Conservation (phyloP, 805 yeast species). For the Monosporozyma aquatica region DNA sequence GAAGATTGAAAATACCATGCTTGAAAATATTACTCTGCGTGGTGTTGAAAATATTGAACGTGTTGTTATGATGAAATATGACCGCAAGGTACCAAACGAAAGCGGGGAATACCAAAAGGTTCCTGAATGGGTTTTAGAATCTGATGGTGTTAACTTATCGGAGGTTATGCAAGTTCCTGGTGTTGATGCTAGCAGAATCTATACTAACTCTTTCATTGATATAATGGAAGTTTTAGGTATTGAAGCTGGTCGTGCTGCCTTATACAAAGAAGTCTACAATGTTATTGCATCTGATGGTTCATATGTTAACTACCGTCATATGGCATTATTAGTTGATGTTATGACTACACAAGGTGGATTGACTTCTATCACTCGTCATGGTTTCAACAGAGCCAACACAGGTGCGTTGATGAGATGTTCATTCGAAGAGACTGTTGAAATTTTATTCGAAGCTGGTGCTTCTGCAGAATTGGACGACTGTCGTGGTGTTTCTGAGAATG, state of each 20-base stretch:
- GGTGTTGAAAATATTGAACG: conserved; percentile 93
- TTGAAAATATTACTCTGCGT: conserved; percentile 86
- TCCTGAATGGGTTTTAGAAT: conserved; percentile 97
- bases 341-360: conserved; percentile 98
- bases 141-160: conserved; percentile 94
- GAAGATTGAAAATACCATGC: conserved; percentile 91
- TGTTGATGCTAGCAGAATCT: conserved; percentile 82
- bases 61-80: conserved; percentile 72
- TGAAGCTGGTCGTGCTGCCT: conserved; percentile 93
- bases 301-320: conserved; percentile 94
- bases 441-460: conserved; percentile 94
- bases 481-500: conserved; percentile 96
- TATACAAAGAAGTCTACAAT: conserved; percentile 88
- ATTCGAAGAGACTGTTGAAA: conserved; percentile 98
- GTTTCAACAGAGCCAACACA: conserved; percentile 96
- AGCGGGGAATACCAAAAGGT: conserved; percentile 82
- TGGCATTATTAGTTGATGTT: conserved; percentile 94
- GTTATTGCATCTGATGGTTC: conserved; percentile 99
- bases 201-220: conserved; percentile 95
- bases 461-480: conserved; percentile 97
- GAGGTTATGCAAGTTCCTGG: conserved; percentile 94
- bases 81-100: conserved; percentile 59
- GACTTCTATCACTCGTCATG: conserved; percentile 99
- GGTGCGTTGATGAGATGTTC: conserved; percentile 99
- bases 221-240: conserved; percentile 91